A percentile compares a stretch with the other conserved stretches of the same genome.
Evolutionary conservation across 2,329 filamentous ascomycete genomes (phyloP).

Genomic region (Alternaria triticina): DNA sequence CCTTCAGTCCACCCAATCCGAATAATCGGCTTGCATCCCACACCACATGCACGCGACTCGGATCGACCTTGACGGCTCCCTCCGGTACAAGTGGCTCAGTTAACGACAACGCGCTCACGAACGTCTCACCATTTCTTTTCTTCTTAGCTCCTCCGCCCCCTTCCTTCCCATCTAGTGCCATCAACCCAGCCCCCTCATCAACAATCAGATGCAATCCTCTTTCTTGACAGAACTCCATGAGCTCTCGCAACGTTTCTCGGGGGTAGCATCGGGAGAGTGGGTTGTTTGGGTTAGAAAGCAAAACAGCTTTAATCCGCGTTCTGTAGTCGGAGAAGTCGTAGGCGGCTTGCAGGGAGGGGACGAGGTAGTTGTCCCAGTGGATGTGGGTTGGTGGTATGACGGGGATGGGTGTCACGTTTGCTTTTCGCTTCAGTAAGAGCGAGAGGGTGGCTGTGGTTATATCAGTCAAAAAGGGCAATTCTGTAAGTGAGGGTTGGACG

Average conservation of each 20-base stretch:
- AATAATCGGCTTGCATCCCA: conserved; percentile 43
- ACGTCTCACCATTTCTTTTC: conserved; percentile 9
- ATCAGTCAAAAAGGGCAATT: not conserved
- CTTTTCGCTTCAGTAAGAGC: conserved; percentile 21
- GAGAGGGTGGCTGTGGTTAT: not conserved
- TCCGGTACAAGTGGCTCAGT: conserved; percentile 35
- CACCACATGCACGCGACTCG: conserved; percentile 38
- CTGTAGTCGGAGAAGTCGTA: conserved; percentile 37
- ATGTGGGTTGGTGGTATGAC: conserved; percentile 38
- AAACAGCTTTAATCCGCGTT: conserved; percentile 39
- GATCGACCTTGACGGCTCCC: conserved; percentile 43
- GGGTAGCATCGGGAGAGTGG: conserved; percentile 36
- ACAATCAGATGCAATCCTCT: conserved; percentile 36
- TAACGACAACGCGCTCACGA: conserved; percentile 34
- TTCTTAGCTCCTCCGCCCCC: not conserved
- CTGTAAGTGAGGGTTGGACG: not conserved
- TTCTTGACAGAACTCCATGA: conserved; percentile 44
- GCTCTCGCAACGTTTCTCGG: conserved; percentile 31
- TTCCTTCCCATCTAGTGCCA: conserved; percentile 15
- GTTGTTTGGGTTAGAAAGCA: conserved; percentile 39
- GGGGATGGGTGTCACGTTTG: conserved; percentile 37
- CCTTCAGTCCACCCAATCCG: conserved; percentile 34
- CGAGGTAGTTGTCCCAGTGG: conserved; percentile 40
- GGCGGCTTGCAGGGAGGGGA: conserved; percentile 38
- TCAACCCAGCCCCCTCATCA: conserved; percentile 36